phyloP scores from a whole-genome alignment of 805 yeast species.

The Clavispora vitiphila region DNA sequence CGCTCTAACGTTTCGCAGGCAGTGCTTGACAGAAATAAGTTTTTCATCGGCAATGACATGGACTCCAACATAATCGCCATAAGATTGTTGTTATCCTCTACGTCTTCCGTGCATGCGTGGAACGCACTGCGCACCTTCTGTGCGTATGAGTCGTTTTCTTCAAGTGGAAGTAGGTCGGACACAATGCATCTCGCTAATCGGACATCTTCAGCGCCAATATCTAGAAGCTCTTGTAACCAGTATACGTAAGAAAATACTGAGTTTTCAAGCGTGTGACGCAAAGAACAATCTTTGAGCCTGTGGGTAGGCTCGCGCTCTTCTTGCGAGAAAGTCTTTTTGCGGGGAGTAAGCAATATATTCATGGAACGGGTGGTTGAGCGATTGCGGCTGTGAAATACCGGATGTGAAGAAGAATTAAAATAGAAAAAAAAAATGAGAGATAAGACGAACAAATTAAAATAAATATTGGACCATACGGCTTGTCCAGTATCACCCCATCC shows the following conservation, averaged over 20 bases:
- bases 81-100: not conserved
- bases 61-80: not conserved
- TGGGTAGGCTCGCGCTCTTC: not conserved
- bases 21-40: not conserved
- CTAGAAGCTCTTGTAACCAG: not conserved
- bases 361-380: not conserved
- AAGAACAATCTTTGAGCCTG: not conserved
- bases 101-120: not conserved
- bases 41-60: not conserved
- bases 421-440: not conserved
- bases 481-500: not conserved
- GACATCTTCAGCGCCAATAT: not conserved
- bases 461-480: not conserved
- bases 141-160: not conserved
- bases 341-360: not conserved
- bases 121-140: not conserved
- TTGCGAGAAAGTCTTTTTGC: not conserved
- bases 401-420: not conserved
- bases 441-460: too few relatives aligned
- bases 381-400: too few relatives aligned
- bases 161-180: not conserved
- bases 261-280: not conserved
- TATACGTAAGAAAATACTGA: not conserved
- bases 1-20: not conserved
- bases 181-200: not conserved